These are phyloP conservation scores for Bothriochloa decipiens DNA, from an alignment of 176 grass and related monocot genomes.

Conservation along the genomic window DNA sequence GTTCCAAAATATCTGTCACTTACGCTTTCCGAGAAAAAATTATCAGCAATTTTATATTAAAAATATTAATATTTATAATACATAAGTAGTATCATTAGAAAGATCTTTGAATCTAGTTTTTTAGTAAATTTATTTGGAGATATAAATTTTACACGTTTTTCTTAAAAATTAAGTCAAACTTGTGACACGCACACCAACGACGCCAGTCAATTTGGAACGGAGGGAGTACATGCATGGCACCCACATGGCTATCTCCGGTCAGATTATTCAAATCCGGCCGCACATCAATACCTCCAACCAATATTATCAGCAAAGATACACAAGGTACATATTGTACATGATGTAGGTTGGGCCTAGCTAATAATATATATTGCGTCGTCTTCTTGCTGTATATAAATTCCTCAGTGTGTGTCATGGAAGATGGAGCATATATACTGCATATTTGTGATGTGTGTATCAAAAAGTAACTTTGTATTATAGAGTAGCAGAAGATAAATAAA, in stretches of 20 bases:
- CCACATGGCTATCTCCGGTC: conserved; percentile 13
- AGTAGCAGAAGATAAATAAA: conserved; percentile 1
- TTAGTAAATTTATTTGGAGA: too few relatives aligned
- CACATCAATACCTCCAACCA: too few relatives aligned
- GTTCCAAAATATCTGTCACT: too few relatives aligned
- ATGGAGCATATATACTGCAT: background rate
- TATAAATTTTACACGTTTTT: too few relatives aligned
- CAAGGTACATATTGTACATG: background rate
- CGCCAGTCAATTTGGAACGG: too few relatives aligned
- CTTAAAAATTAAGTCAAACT: too few relatives aligned
- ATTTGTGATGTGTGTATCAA: background rate
- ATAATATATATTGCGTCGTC: conserved; percentile 6
- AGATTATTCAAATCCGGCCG: conserved; percentile 14
- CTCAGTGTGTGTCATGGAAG: background rate
- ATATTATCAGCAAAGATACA: conserved; percentile 24
- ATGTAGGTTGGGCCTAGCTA: conserved; percentile 8
- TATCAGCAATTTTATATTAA: too few relatives aligned
- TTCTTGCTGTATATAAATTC: conserved; percentile 19
- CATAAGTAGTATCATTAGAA: too few relatives aligned
- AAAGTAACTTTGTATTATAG: background rate
- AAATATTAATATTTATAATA: too few relatives aligned
- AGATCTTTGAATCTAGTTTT: too few relatives aligned
- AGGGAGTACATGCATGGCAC: background rate
- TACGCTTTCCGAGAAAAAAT: too few relatives aligned
- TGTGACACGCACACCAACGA: too few relatives aligned